Evolutionary conservation across 257 asterid genomes (phyloP), one percentile per base, ranked within the genome.

Genomic region (Lavandula angustifolia): DNA sequence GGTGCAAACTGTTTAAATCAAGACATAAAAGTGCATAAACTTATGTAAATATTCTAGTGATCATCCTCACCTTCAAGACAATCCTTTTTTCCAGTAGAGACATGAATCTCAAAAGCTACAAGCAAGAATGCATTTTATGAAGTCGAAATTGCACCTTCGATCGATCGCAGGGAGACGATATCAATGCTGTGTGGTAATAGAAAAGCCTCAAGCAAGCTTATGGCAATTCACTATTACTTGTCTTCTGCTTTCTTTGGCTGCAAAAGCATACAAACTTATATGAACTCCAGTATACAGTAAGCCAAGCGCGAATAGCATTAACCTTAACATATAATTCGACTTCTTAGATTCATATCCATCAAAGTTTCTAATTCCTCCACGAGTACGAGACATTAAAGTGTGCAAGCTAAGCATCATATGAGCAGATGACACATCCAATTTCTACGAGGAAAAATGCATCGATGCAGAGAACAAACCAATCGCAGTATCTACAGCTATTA

Each of bases 201-300:
- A 60, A 27, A 66, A 10, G 57, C 35, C 31, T n/a, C n/a, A n/a
- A 27, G 14, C 54, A 47, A 40, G 42, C 27, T 22, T 47, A 6
- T 17, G 33, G 41, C 27, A 29, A 33, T 11, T 80, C 81, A 85
- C 73, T 75, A 80, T 57, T 67, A 73, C 75, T 82, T 82, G 52
- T 86, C 82, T 66, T 78, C 82, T 64, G 95, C 95, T 76, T 81
- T 85, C 75, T 37, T 87, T 43, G 94, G 95, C 95, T 87, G 90
- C 75, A 64, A 69, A 33, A 62, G 32, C n/a, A n/a, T n/a, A n/a
- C 54, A 52, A 4, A 50, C 43, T 66, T 6, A 9, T 41, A 17
- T 69, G 47, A 14, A 6, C 41, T 35, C 5, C 1, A 35, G 41
- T 1, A 35, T 35, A 4, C 8, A 35, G 41, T 8, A n/a, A n/a